A percentile compares a stretch with the other conserved stretches of the same genome.
Conservation (phyloP, 805 yeast genomes). For the Yamadazyma sp. region DNA sequence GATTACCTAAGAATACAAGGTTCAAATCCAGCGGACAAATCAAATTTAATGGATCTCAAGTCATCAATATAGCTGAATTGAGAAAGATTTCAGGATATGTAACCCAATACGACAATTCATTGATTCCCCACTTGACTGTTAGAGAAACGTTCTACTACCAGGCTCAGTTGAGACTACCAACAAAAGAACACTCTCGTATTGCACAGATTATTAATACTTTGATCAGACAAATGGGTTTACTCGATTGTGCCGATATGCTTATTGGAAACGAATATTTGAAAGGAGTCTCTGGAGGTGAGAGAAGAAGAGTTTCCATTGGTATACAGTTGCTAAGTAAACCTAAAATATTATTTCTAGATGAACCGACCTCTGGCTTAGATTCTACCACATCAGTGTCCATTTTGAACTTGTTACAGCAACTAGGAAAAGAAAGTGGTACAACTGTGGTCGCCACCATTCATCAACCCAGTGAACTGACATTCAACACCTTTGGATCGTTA, state of each 20-base stretch:
- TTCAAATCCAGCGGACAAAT: conserved; percentile 28
- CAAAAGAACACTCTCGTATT: conserved; percentile 31
- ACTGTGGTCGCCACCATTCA: conserved; percentile 74
- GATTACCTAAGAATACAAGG: conserved; percentile 27
- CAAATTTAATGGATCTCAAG: conserved; percentile 26
- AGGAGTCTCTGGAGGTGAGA: conserved; percentile 56
- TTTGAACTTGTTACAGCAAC: conserved; percentile 53
- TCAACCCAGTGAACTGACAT: conserved; percentile 74
- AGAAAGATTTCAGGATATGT: conserved; percentile 64
- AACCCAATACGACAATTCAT: conserved; percentile 74
- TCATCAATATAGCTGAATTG: conserved; percentile 24
- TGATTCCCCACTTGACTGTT: conserved; percentile 71
- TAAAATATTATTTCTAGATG: conserved; percentile 71
- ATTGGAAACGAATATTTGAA: conserved; percentile 38
- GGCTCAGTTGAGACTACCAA: conserved; percentile 64
- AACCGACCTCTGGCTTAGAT: conserved; percentile 88
- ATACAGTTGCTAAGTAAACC: conserved; percentile 75
- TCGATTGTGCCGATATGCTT: conserved; percentile 73
- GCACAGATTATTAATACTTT: conserved; percentile 54
- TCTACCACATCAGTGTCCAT: conserved; percentile 74
- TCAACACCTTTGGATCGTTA: conserved; percentile 66
- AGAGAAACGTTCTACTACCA: conserved; percentile 73
- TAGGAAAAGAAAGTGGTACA: conserved; percentile 62
- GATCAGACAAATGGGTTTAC: conserved; percentile 66
- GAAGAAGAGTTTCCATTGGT: conserved; percentile 79